Evolutionary conservation across 2,329 filamentous ascomycete genomes (phyloP), one percentile per base, ranked within the genome.

Genomic region (Penicillium decumbens): DNA sequence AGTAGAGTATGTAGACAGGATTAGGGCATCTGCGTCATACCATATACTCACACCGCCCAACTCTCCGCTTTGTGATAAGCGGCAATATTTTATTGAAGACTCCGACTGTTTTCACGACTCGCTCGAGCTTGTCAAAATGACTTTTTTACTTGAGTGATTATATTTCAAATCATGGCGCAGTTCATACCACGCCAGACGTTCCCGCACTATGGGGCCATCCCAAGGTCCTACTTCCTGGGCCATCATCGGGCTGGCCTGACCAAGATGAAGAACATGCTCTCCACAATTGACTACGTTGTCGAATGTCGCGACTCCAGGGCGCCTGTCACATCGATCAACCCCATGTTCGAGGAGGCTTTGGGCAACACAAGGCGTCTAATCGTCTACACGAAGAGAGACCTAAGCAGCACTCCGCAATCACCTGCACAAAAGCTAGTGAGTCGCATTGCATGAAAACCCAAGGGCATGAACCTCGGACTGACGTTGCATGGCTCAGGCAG

Each of bases 281-380:
- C 84, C 25, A 84, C 83, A 55, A 88, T 96, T 62, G 87, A 91
- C 64, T 83, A 97, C 38, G 83, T 98, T 46, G 82, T 98, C 65
- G 93, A 98, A 75, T 96, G 91, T 69, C 88, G 93, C 65, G 93
- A 98, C 75, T 90, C 90, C 67, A 85, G 93, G 41, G 84, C 95
- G 0, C 93, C 93, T 0, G 74, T 97, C 8, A 91, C 90, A 0
- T 93, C 89, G 3, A 83, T 89, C 59, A 98, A 98, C 66, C 92
- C 91, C 0, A 74, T 91, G 40, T 92, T 98, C 60, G 92, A 97
- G 66, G 79, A 84, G 54, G 80, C 82, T 28, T 76, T 97, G 39
- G 82, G 82, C 25, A 85, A 84, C 13, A 83, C 83, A 56, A 79
- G 87, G 62, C 82, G 91, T 53, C 74, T 96, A 57, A 77, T 97